Evolutionary conservation across 805 yeast species (phyloP).

Genomic region (Saturnispora diversa): DNA sequence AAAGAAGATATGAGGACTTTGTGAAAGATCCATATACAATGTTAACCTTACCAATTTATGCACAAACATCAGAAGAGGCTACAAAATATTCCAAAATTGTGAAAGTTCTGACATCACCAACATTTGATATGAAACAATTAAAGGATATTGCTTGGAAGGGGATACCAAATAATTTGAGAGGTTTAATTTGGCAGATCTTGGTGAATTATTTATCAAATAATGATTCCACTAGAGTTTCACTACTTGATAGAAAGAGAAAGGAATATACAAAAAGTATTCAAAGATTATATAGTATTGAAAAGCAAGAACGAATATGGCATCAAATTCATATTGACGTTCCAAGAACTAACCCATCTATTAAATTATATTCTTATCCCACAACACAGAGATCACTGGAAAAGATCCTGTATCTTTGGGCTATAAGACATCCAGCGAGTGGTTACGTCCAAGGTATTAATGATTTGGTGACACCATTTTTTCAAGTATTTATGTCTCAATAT

Average conservation of each 20-base stretch:
- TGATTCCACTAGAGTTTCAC: constrained; percentile 59
- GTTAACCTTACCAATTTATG: constrained; percentile 25
- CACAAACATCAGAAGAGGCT: constrained; percentile 31
- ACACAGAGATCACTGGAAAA: constrained; percentile 77
- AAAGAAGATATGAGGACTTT: constrained; percentile 30
- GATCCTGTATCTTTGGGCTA: constrained; percentile 86
- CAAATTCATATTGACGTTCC: constrained; percentile 94
- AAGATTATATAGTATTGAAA: constrained; percentile 49
- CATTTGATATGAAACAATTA: constrained; percentile 62
- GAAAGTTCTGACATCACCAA: constrained; percentile 42
- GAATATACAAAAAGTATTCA: constrained; percentile 74
- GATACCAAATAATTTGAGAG: constrained; percentile 70
- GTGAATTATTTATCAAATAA: constrained; percentile 89
- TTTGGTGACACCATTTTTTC: constrained; percentile 85
- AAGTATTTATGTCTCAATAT: constrained; percentile 71
- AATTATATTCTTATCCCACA: constrained; percentile 55
- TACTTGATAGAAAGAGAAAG: constrained; percentile 70
- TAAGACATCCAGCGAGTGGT: constrained; percentile 95
- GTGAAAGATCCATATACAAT: constrained; percentile 36
- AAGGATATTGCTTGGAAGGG: constrained; percentile 91
- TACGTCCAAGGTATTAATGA: constrained; percentile 98
- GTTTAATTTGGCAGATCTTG: constrained; percentile 81
- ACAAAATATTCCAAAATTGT: constrained; percentile 63
- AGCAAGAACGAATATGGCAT: constrained; percentile 82
- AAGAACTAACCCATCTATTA: constrained; percentile 81